Evolutionary conservation across 164 flowering plant genomes (phyloP).

Genomic region (Aristolochia fimbriata): DNA sequence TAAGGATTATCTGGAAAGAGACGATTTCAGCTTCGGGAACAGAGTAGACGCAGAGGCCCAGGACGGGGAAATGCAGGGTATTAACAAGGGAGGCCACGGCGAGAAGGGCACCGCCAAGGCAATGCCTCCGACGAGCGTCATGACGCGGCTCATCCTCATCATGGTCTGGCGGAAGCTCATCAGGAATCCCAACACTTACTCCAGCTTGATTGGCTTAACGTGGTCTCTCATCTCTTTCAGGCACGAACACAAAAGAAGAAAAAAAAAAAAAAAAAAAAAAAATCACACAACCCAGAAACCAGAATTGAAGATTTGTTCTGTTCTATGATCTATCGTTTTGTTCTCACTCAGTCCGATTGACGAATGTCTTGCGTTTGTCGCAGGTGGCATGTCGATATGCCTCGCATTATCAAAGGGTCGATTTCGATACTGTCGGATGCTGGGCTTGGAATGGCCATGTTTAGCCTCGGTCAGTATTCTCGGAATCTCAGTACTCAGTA

Average conservation of each 20-base stretch:
- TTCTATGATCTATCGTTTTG: too few species aligned
- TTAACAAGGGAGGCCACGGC: constrained; percentile 12
- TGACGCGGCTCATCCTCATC: constrained; percentile 85
- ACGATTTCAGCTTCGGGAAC: constrained; percentile 66
- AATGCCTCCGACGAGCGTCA: constrained; percentile 90
- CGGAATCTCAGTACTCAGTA: too few species aligned
- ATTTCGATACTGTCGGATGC: constrained; percentile 94
- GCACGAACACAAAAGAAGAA: constrained; percentile 11
- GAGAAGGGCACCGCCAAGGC: constrained; percentile 8
- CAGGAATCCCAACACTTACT: constrained; percentile 89
- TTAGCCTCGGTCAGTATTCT: constrained; percentile 71
- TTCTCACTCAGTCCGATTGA: too few species aligned
- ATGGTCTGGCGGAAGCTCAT: constrained; percentile 97
- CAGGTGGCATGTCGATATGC: constrained; percentile 86
- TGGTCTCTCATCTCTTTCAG: constrained; percentile 89
- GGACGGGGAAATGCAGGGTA: neutral
- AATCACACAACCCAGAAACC: too few species aligned
- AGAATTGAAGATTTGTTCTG: too few species aligned
- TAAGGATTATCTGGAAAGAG: constrained; percentile 57
- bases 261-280: too few species aligned
- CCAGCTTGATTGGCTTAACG: constrained; percentile 79
- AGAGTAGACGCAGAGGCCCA: constrained; percentile 25
- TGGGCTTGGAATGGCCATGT: constrained; percentile 99
- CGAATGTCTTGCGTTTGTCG: constrained; percentile 7
- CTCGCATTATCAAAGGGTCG: constrained; percentile 71